phyloP scores from a whole-genome alignment of 805 yeast genomes.

The Clavispora carvajalis region DNA sequence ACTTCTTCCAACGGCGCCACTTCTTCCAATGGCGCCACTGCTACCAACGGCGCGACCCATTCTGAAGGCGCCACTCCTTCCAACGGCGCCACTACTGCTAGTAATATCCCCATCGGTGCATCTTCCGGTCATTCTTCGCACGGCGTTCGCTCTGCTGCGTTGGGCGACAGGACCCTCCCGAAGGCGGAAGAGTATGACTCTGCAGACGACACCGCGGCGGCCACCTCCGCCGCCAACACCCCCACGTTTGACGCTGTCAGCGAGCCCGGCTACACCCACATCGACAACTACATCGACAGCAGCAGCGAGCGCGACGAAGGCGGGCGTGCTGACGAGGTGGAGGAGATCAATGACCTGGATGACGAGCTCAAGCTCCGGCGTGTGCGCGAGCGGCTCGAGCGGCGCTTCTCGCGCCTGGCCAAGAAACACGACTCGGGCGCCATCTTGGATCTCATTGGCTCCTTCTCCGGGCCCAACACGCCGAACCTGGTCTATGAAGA shows the following conservation, averaged over 20 bases:
- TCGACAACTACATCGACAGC: not conserved
- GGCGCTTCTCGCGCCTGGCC: constrained; percentile 8
- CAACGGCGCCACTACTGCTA: no score
- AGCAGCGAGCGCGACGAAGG: not conserved
- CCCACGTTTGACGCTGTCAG: not conserved
- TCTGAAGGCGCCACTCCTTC: no score
- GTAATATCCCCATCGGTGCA: no score
- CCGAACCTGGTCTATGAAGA: constrained; percentile 10
- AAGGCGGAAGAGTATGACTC: no score
- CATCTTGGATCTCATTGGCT: constrained; percentile 17
- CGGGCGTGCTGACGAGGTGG: constrained; percentile 36
- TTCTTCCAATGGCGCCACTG: no score
- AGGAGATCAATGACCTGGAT: constrained; percentile 38
- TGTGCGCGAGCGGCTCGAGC: constrained; percentile 12
- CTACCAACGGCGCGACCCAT: no score
- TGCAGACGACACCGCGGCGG: not conserved
- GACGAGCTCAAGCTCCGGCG: constrained; percentile 24
- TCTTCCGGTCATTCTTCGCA: no score
- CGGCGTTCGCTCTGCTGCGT: no score
- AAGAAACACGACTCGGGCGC: constrained; percentile 12
- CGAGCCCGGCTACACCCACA: not conserved
- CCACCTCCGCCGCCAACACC: not conserved
- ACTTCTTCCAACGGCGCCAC: no score
- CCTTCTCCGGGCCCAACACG: constrained; percentile 16
- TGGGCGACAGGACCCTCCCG: no score